Conservation (phyloP, 129 eudicot genomes). For the Flaveria bidentis region DNA sequence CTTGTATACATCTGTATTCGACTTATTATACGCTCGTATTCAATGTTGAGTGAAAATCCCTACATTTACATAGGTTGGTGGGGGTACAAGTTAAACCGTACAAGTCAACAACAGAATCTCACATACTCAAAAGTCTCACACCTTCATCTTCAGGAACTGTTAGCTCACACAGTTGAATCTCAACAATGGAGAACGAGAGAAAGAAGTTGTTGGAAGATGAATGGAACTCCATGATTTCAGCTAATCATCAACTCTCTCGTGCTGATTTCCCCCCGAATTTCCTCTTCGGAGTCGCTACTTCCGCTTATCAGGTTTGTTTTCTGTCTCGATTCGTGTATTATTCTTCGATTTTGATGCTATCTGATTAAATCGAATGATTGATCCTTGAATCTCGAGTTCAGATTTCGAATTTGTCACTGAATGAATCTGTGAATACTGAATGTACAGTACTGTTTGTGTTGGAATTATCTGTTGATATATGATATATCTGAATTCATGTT, state of each 20-base stretch:
- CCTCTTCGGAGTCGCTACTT: slow-evolving; percentile 74
- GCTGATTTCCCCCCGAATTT: slow-evolving; percentile 55
- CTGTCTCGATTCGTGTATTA: background rate
- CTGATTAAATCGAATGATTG: background rate
- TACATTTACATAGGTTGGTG: too few relatives aligned
- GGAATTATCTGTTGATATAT: background rate
- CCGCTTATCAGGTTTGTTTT: slow-evolving; percentile 65
- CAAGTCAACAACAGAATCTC: background rate
- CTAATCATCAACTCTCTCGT: slow-evolving; percentile 30
- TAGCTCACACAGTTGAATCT: background rate
- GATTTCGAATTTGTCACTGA: background rate
- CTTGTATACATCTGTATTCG: too few relatives aligned
- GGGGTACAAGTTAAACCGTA: background rate
- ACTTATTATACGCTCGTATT: too few relatives aligned
- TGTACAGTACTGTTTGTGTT: background rate
- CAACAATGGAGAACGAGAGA: slow-evolving; percentile 37
- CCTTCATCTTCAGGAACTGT: background rate
- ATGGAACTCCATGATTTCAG: slow-evolving; percentile 41
- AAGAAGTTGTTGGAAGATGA: slow-evolving; percentile 48
- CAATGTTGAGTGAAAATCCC: too few relatives aligned
- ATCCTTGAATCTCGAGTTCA: slow-evolving; percentile 2
- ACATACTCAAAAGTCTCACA: too few relatives aligned
- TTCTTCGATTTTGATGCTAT: background rate
- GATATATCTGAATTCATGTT: background rate
- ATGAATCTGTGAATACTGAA: background rate